Percentiles rank a stretch among this genome's conserved stretches.
These are phyloP conservation scores for Geranium incanum DNA, from an alignment of 441 rosid species.

Conservation along the genomic window DNA sequence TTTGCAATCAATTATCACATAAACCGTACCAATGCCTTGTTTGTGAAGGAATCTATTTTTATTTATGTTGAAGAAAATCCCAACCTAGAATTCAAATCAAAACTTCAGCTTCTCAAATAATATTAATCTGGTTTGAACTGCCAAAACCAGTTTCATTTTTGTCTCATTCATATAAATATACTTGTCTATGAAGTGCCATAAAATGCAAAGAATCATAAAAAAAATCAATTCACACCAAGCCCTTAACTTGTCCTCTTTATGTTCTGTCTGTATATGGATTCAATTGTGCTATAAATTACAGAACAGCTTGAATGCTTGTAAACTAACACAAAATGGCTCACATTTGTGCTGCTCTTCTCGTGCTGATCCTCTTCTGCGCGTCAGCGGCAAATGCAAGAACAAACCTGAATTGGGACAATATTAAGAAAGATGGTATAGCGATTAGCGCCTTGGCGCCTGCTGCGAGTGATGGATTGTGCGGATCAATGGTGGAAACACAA, in stretches of 20 bases:
- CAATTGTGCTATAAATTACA: conserved; percentile 17
- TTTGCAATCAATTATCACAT: too few species aligned
- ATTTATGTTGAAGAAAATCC: neutral
- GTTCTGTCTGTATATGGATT: conserved; percentile 12
- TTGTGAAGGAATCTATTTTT: neutral
- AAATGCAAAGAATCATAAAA: neutral
- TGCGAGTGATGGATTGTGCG: conserved; percentile 28
- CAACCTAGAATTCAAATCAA: neutral
- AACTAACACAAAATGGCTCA: conserved; percentile 22
- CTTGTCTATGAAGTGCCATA: neutral
- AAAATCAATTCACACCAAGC: neutral
- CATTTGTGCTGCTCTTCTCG: conserved; percentile 7
- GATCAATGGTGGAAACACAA: conserved; percentile 33
- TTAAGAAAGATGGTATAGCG: neutral
- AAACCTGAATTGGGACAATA: conserved; percentile 10
- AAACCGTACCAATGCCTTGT: neutral
- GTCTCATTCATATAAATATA: neutral
- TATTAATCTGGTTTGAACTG: neutral
- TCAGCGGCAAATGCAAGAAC: conserved; percentile 23
- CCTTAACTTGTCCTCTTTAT: neutral
- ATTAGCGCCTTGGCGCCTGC: conserved; percentile 5
- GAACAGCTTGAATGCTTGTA: conserved; percentile 1
- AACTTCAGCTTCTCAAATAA: neutral
- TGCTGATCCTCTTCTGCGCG: conserved; percentile 18
- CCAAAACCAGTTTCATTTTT: neutral